Evolutionary conservation across 441 rosid genomes (phyloP), one percentile per base, ranked within the genome.

Genomic region (Erodium trifolium): DNA sequence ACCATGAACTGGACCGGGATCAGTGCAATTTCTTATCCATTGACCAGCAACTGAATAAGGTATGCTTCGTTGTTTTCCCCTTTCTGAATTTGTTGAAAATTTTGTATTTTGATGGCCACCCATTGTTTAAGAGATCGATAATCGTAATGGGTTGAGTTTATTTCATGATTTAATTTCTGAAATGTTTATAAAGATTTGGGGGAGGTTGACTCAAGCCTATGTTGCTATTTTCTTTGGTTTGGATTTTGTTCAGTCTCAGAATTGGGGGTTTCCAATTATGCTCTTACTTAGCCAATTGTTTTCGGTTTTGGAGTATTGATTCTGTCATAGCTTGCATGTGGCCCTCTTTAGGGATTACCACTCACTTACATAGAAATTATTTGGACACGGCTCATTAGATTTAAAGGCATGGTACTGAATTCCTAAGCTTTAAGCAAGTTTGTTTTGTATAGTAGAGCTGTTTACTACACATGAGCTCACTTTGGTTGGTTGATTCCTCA

Each of bases 21-120:
- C 62, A 5, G 23, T 10, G 14, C 62, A 5, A 55, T 16, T 55
- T 10, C 19, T 4, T 37, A 37, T 37, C 9, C 41, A 55, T 16
- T 14, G 62, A 16, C 19, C 62, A 55, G 16, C 17, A 16, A 16
- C 62, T 14, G 23, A 75, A 69, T 47, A 68, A 19, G 83, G 91
- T 88, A 73, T 59, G 78, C 43, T 31, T 31, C 34, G 2, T 29
- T 13, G 4, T 64, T 23, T 4, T 47, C n/a, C 64, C 23, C 27
- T 2, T 53, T 55, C 8, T 55, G 10, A 2, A 55, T 55, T 16
- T 4, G 19, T 55, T 55, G 23, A 5, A 34, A 64, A 23, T 65
- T 71, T 57, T 34, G 3, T 51, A 31, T 23, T 14, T 64, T 59
- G 71, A 37, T 55, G 62, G 23, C 23, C 4, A 7, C 62, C 62